Base-by-base conservation (phyloP, 306 rosid genomes). In the Rubus idaeus region DNA sequence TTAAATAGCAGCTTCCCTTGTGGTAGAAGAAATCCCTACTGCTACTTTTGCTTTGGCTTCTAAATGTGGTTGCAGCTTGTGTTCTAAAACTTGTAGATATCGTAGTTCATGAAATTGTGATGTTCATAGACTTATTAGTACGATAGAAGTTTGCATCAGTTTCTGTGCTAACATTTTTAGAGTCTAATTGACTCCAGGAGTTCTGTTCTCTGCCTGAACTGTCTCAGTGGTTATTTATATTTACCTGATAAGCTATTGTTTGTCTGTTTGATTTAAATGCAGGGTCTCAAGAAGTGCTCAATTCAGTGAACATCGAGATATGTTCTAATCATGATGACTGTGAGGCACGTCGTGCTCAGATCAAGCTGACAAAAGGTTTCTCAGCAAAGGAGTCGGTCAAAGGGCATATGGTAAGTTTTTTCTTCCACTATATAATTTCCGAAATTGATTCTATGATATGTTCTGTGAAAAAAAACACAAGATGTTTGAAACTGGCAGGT, bases 301-400 rank as follows among this genome's bases (percentile, higher is more conserved):
- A 56, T 62, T 49, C 76, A 57, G 82, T 76, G 77, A 85, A 81
- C 63, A 69, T 47, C 39, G 87, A 87, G 64, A 79, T 96, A 78
- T 96, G 98, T 68, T 75, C 83, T 52, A 86, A 96, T 80, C 99
- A 96, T 82, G 96, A 86, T 56, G 96, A 89, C 51, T 96, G 99
- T 51, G 99, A 86, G 73, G 96, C 91, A 70, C 97, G 98, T 76
- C 68, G 84, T n/a, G 66, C 84, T 21, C 96, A 85, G 76, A 86
- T 96, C 79, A 93, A 91, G 77, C 84, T 92, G 84, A 96, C 97
- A 3, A 96, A 96, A 85, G 99, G 99, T 72, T 96, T 96, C 85
- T 76, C 96, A 41, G 98, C 99, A 62, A 96, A 96, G 83, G 99
- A 96, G 82, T 85, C 89, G 0, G 89, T 93, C 77, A 96, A 90